Evolutionary conservation across 2,329 filamentous ascomycete species (phyloP).

Genomic region (Fusarium concolor): DNA sequence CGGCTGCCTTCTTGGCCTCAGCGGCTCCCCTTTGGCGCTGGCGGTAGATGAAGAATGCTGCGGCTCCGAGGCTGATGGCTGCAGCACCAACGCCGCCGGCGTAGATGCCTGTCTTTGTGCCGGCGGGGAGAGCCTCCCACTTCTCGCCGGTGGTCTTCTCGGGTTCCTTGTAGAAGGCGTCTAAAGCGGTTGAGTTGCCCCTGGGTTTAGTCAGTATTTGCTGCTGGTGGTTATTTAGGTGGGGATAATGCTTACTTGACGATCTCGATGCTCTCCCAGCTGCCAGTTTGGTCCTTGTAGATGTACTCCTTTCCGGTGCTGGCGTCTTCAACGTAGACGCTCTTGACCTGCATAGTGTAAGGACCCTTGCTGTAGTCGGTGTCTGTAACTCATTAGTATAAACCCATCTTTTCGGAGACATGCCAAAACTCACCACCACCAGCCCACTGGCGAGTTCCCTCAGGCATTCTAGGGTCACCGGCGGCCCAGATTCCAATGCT

Average conservation of each 20-base stretch:
- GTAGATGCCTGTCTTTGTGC: slow-evolving; percentile 66
- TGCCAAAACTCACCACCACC: slow-evolving; percentile 59
- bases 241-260: slow-evolving; percentile 57
- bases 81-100: slow-evolving; percentile 58
- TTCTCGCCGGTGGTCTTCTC: slow-evolving; percentile 63
- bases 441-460: slow-evolving; percentile 75
- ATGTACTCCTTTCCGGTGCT: slow-evolving; percentile 73
- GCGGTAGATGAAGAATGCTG: slow-evolving; percentile 65
- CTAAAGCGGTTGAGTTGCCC: slow-evolving; percentile 67
- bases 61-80: slow-evolving; percentile 55
- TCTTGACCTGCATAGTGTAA: slow-evolving; percentile 80
- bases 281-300: slow-evolving; percentile 71
- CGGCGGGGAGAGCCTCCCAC: slow-evolving; percentile 63
- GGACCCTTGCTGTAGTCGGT: slow-evolving; percentile 75
- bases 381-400: slow-evolving; percentile 31
- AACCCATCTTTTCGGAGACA: rapidly evolving
- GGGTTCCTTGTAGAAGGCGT: slow-evolving; percentile 56
- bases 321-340: slow-evolving; percentile 65
- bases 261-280: slow-evolving; percentile 72
- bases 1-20: slow-evolving; percentile 62
- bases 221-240: background rate
- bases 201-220: slow-evolving; percentile 47
- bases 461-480: slow-evolving; percentile 65
- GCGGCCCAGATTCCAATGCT: slow-evolving; percentile 75
- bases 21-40: slow-evolving; percentile 64